Conservation (phyloP, 768 basidiomycete species). For the Filobasidium wieringae region DNA sequence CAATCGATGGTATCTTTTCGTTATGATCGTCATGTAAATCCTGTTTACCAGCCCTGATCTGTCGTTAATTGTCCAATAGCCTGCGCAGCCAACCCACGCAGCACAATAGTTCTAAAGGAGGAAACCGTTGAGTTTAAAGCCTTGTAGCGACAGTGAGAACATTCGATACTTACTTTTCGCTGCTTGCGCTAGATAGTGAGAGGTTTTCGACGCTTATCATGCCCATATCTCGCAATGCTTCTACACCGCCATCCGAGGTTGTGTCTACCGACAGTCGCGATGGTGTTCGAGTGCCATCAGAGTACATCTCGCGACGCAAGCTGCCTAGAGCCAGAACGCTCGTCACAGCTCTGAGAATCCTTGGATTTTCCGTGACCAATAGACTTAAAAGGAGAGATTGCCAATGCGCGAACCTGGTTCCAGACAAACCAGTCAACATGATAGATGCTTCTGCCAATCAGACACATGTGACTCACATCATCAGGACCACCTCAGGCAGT, state of each 20-base stretch:
- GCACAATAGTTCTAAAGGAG: background rate
- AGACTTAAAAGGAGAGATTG: background rate
- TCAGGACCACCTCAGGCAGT: background rate
- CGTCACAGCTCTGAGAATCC: background rate
- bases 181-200: background rate
- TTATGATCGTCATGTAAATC: too few species aligned
- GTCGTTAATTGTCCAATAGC: background rate
- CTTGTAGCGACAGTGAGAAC: too few species aligned
- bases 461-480: background rate
- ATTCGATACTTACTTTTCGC: background rate
- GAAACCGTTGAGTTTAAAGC: too few species aligned
- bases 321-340: background rate
- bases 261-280: background rate
- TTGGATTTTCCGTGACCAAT: background rate
- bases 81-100: background rate
- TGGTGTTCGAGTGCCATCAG: background rate
- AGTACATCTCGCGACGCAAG: background rate
- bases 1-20: too few species aligned
- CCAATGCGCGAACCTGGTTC: background rate
- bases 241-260: background rate
- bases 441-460: background rate
- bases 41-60: background rate
- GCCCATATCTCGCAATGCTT: background rate
- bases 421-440: background rate
- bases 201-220: conserved; percentile 1